Percentiles rank a stretch among this genome's conserved stretches.
Conservation (phyloP, 257 asterid genomes). For the Solanum chilense region DNA sequence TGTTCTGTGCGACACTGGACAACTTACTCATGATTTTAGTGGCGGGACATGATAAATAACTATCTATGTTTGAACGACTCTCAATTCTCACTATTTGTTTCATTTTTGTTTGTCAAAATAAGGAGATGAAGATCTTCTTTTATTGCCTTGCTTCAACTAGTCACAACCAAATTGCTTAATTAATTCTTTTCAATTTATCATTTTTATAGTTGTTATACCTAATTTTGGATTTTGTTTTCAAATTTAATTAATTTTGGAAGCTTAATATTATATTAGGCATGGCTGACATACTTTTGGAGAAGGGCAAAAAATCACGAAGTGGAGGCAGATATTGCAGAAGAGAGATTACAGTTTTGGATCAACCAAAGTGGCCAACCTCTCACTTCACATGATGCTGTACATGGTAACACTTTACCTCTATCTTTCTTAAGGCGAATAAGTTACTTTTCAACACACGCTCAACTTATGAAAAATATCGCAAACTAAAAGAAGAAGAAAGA, state of each 20-base stretch:
- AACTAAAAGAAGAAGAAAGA: background rate
- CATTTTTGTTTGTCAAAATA: background rate
- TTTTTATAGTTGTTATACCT: too few relatives aligned
- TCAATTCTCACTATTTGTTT: background rate
- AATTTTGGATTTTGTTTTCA: background rate
- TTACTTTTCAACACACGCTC: background rate
- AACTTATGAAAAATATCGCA: background rate
- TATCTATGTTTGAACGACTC: background rate
- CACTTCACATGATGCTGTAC: constrained; percentile 70
- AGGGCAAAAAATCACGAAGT: constrained; percentile 57
- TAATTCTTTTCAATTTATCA: too few relatives aligned
- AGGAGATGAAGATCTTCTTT: background rate
- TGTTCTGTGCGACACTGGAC: too few relatives aligned
- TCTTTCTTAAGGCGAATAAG: background rate
- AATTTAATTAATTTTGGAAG: background rate
- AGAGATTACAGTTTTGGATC: constrained; percentile 68
- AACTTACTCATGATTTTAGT: too few relatives aligned
- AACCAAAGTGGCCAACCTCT: constrained; percentile 38
- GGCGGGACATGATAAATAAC: background rate
- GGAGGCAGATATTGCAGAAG: constrained; percentile 75
- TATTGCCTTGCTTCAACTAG: background rate
- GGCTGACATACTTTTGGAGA: constrained; percentile 83
- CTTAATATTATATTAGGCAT: constrained; percentile 36
- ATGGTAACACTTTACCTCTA: constrained; percentile 25
- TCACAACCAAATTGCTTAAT: too few relatives aligned